Percentiles rank a stretch among this genome's conserved stretches.
phyloP scores from a whole-genome alignment of 148 eudicot species.

The Vaccinium macrocarpon region DNA sequence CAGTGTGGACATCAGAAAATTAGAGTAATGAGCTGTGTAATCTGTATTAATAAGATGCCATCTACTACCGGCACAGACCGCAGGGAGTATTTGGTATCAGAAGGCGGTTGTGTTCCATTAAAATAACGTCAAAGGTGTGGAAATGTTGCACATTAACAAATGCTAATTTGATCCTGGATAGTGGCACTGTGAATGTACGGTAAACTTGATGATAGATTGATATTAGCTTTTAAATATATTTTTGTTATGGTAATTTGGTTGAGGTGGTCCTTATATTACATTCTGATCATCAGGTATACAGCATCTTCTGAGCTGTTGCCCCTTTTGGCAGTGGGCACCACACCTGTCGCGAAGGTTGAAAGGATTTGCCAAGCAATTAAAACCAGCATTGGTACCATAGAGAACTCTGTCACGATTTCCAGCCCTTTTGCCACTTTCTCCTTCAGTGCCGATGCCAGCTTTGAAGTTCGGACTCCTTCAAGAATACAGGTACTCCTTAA shows the following conservation, averaged over 20 bases:
- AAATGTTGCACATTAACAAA: neutral
- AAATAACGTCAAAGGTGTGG: neutral
- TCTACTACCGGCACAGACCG: neutral
- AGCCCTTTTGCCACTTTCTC: slow-evolving; percentile 74
- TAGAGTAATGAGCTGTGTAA: neutral
- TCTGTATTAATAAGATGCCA: neutral
- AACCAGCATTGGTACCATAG: slow-evolving; percentile 53
- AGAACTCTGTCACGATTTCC: slow-evolving; percentile 60
- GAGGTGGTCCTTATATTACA: slow-evolving; percentile 12
- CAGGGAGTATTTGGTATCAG: neutral
- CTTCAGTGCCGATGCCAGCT: slow-evolving; percentile 80
- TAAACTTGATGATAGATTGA: neutral
- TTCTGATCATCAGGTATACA: slow-evolving; percentile 63
- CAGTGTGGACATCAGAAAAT: neutral
- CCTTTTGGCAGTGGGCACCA: slow-evolving; percentile 72
- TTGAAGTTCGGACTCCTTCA: slow-evolving; percentile 80
- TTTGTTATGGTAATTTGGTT: neutral
- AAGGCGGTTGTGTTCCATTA: neutral
- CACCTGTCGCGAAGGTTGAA: slow-evolving; percentile 75
- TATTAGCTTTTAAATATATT: neutral
- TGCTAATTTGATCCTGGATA: neutral
- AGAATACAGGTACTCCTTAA: slow-evolving; percentile 79
- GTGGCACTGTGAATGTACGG: neutral
- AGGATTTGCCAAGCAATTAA: slow-evolving; percentile 67
- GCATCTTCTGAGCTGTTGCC: slow-evolving; percentile 95